Evolutionary conservation across 352 stramenopile genomes (phyloP).

Genomic region (Stramenopiles sp.): DNA sequence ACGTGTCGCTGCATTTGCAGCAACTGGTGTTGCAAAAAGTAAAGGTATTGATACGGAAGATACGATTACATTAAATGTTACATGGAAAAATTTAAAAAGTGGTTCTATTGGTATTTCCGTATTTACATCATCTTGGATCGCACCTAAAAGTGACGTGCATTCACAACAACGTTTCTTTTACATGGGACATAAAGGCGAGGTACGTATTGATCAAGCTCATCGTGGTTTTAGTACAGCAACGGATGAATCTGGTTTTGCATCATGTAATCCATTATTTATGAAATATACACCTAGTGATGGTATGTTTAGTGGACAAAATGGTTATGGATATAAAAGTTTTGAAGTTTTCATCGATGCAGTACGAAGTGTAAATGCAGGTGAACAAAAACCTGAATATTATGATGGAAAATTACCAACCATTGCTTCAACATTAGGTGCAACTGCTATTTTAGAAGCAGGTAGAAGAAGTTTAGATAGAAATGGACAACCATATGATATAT

Average conservation of each 20-base stretch:
- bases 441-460: constrained; percentile 59
- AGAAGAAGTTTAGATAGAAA: constrained; percentile 42
- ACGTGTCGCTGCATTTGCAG: constrained; percentile 40
- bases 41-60: constrained; percentile 54
- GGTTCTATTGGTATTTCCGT: constrained; percentile 39
- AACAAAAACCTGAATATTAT: constrained; percentile 31
- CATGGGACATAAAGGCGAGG: constrained; percentile 57
- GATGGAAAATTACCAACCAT: constrained; percentile 49
- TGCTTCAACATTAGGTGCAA: constrained; percentile 51
- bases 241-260: constrained; percentile 30
- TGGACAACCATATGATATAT: constrained; percentile 44
- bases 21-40: constrained; percentile 42
- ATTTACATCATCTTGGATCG: constrained; percentile 57
- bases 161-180: constrained; percentile 73
- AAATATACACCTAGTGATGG: constrained; percentile 66
- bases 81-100: constrained; percentile 49
- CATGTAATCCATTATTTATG: constrained; percentile 70
- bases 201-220: constrained; percentile 68
- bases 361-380: constrained; percentile 32
- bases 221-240: constrained; percentile 49
- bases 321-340: constrained; percentile 52
- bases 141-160: constrained; percentile 60
- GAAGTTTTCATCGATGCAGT: constrained; percentile 61
- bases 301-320: constrained; percentile 50
- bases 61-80: constrained; percentile 64